Evolutionary conservation across 371 early-diverging fungal genomes (phyloP), one percentile per base, ranked within the genome.

Genomic region (Apophysomyces elegans): DNA sequence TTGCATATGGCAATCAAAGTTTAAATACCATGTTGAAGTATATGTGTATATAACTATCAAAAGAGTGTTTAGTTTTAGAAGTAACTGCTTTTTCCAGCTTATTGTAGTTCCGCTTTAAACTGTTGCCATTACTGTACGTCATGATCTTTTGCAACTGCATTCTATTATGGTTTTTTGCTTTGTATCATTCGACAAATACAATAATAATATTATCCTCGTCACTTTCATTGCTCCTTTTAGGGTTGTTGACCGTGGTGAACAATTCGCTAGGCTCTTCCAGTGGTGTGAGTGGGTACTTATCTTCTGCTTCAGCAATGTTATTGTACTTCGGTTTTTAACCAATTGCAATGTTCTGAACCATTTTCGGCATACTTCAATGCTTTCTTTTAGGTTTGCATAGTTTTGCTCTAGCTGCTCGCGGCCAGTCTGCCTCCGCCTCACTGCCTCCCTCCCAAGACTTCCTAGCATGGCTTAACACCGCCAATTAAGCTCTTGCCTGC

Each of bases 241-340:
- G n/a, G 18, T 18, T 18, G 18, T 18, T 18, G 18, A 46, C 2
- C 1, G 47, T 16, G 47, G 47, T 46, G 6, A n/a, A 46, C 47
- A 46, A 46, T 46, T 46, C 47, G 47, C 47, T 46, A 16, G 47
- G 47, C 16, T 46, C 47, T n/a, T 46, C 47, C 47, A 4, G 0
- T 46, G 47, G 47, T n/a, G 47, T 46, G 47, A 46, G 47, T 4
- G 5, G 5, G n/a, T 16, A 6, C 1, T 46, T 1, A 46, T 46
- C 47, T 46, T 46, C 47, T 46, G 47, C 47, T 46, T 46, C 47
- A 46, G 5, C 47, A 46, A 46, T 5, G 47, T 46, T 6, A 46
- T 46, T 5, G 16, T 46, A 46, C 2, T 46, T 46, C 47, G 1
- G 47, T 26, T 46, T 46, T 46, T 46, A 46, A 46, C 47, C 47